Conservation (phyloP, 805 yeast genomes). For the Yamadazyma laniorum region DNA sequence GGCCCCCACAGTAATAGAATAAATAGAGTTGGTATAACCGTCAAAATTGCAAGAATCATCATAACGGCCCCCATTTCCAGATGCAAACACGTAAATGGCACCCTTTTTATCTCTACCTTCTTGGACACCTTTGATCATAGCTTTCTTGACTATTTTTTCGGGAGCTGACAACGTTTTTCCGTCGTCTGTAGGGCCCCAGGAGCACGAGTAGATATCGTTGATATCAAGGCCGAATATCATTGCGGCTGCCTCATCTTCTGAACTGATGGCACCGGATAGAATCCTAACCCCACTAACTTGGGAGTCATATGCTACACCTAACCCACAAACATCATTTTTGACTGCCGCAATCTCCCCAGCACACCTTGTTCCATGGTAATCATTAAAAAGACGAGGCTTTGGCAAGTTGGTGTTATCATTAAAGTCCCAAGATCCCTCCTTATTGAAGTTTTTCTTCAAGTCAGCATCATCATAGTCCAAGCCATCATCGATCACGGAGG, state of each 20-base stretch:
- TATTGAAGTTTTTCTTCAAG: conserved; percentile 62
- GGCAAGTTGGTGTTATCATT: conserved; percentile 76
- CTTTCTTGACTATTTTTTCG: conserved; percentile 69
- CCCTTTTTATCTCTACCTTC: conserved; percentile 84
- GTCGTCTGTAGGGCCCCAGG: conserved; percentile 98
- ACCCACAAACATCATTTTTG: conserved; percentile 86
- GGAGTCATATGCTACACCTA: conserved; percentile 90
- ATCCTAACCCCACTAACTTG: conserved; percentile 89
- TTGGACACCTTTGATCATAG: conserved; percentile 78
- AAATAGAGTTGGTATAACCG: conserved; percentile 94
- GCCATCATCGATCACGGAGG: conserved; percentile 94
- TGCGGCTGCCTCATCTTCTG: conserved; percentile 90
- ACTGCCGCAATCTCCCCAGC: conserved; percentile 97
- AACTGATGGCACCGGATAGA: conserved; percentile 72
- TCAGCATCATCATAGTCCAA: conserved; percentile 79
- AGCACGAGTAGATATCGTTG: conserved; percentile 93
- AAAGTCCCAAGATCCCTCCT: conserved; percentile 90
- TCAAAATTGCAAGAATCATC: conserved; percentile 95
- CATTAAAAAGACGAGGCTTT: conserved; percentile 75
- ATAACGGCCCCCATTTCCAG: conserved; percentile 84
- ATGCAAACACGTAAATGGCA: conserved; percentile 88
- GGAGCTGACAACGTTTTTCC: conserved; percentile 88
- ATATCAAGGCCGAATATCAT: conserved; percentile 74
- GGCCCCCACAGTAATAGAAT: conserved; percentile 92
- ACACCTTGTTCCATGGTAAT: conserved; percentile 94